Percentiles rank a stretch among this genome's conserved stretches.
phyloP scores from a whole-genome alignment of 2,329 filamentous ascomycete genomes.

The Berkeleyomyces basicola region DNA sequence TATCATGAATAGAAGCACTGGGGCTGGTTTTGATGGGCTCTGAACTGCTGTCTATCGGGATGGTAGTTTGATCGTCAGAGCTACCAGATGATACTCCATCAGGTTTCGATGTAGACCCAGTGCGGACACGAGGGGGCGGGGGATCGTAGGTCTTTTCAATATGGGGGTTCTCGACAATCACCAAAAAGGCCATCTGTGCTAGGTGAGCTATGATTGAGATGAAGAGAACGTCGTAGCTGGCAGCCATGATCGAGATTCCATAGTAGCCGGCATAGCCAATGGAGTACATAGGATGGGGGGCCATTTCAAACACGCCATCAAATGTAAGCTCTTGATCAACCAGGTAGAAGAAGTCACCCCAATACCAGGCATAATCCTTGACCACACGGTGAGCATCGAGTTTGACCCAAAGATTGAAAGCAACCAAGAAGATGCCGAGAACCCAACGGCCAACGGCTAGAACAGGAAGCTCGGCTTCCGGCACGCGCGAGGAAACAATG shows the following conservation, averaged over 20 bases:
- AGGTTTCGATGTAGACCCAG: conserved; percentile 20
- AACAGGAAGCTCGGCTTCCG: conserved; percentile 50
- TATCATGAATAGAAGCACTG: conserved; percentile 56
- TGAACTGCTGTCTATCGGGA: conserved; percentile 17
- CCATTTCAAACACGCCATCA: conserved; percentile 97
- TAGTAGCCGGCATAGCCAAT: conserved; percentile 97
- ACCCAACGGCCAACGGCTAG: conserved; percentile 63
- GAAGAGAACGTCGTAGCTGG: conserved; percentile 92
- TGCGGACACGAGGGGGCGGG: conserved; percentile 53
- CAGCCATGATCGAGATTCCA: conserved; percentile 93
- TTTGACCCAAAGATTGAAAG: conserved; percentile 98
- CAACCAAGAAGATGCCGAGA: conserved; percentile 59
- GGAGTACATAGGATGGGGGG: conserved; percentile 96
- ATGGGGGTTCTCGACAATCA: conserved; percentile 86
- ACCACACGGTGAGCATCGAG: conserved; percentile 93
- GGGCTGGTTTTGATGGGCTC: conserved; percentile 24
- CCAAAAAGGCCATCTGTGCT: conserved; percentile 84
- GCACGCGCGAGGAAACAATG: conserved; percentile 65
- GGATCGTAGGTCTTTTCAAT: conserved; percentile 97
- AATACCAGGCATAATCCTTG: conserved; percentile 99
- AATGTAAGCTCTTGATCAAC: conserved; percentile 97
- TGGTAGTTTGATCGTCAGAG: conserved; percentile 15
- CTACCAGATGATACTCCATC: not conserved
- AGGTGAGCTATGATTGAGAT: conserved; percentile 92
- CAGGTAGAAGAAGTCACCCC: conserved; percentile 98